Evolutionary conservation across 116 monocot genomes (phyloP), one percentile per base, ranked within the genome.

Genomic region (Posidonia oceanica): DNA sequence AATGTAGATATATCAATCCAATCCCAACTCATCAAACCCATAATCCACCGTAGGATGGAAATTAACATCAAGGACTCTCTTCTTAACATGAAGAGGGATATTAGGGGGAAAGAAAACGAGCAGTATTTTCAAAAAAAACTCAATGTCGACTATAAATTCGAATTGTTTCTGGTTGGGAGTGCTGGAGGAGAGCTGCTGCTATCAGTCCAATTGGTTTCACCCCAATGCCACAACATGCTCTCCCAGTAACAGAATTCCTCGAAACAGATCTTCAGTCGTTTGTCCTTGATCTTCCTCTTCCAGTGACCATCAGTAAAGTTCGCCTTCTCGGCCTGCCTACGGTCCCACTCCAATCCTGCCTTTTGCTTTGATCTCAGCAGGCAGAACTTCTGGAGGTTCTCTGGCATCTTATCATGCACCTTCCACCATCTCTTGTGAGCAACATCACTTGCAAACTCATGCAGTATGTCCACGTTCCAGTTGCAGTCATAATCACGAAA

Each of bases 401-500:
- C 69, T 0, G 97, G 78, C 92, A 97, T 87, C 2, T 68, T 56
- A 64, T 92, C 97, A 21, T 97, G 92, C 71, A 87, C 92, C 36
- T 79, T 78, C 97, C 97, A 97, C 97, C 97, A 97, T 48, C 66
- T 75, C 3, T 67, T 78, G 56, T 97, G 97, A 0, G 97, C 97
- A 4, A 76, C 87, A 54, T 97, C 89, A 42, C 92, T 92, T 11
- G 92, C 92, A 69, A 92, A 97, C 37, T 78, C 83, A 59, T 78
- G 85, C 66, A 89, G 52, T 22, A 66, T 74, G 18, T 75, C 77
- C 0, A 73, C 71, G 41, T 92, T 97, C 92, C 92, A 97, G 74
- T 97, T 97, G 85, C 97, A 97, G 69, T 97, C 92, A 12, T 97
- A 97, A 73, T 97, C 92, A 7, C 89, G 72, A 77, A 87, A 97